A percentile compares a stretch with the other conserved stretches of the same genome.
Conservation (phyloP, 169 alveolate genomes). For the Ichthyophthirius multifiliis region DNA sequence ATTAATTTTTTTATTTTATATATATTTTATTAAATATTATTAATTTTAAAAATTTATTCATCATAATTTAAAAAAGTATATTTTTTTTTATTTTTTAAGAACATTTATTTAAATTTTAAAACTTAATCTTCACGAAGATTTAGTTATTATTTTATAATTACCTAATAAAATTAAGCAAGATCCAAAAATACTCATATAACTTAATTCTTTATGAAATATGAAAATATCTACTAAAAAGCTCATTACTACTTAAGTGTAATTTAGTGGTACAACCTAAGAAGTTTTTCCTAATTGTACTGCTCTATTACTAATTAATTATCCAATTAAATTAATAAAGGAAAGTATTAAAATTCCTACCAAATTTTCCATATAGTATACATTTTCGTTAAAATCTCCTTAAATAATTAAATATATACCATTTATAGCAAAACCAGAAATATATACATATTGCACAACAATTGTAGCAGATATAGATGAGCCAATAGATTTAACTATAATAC, state of each 20-base stretch:
- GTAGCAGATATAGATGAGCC: neutral
- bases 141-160: too few relatives aligned
- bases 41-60: too few relatives aligned
- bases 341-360: neutral
- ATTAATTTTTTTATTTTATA: too few relatives aligned
- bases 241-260: neutral
- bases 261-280: neutral
- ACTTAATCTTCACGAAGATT: too few relatives aligned
- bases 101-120: too few relatives aligned
- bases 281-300: neutral
- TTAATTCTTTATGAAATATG: neutral
- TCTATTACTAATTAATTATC: neutral
- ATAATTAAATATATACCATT: neutral
- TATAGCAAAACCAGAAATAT: neutral
- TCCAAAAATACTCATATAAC: neutral
- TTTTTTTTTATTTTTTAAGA: too few relatives aligned
- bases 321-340: neutral
- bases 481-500: neutral
- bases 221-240: neutral
- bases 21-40: too few relatives aligned
- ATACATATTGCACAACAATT: neutral
- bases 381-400: neutral
- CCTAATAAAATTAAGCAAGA: neutral
- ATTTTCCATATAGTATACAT: neutral
- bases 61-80: too few relatives aligned